phyloP scores from a whole-genome alignment of 2,329 filamentous ascomycete species.

The Aspergillus fructus region DNA sequence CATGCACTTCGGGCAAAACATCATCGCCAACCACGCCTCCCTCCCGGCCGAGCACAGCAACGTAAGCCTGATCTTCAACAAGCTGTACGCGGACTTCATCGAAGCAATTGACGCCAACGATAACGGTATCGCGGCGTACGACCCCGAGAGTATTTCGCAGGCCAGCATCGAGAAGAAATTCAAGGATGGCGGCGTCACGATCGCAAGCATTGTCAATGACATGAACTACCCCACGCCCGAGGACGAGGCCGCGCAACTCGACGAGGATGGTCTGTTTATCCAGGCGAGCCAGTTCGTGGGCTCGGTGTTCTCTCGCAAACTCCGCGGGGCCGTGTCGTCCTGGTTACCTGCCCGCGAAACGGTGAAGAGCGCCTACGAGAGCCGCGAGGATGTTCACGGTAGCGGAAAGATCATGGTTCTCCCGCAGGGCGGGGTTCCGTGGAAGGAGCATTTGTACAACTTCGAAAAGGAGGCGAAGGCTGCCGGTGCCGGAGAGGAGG shows the following conservation, averaged over 20 bases:
- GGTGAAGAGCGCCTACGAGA: conserved; percentile 72
- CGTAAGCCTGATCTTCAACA: conserved; percentile 74
- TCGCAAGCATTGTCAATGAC: conserved; percentile 79
- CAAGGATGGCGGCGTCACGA: conserved; percentile 75
- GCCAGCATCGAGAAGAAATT: conserved; percentile 80
- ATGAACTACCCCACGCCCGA: conserved; percentile 65
- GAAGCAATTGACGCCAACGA: conserved; percentile 97
- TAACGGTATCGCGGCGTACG: conserved; percentile 86
- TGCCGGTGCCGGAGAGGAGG: conserved; percentile 35
- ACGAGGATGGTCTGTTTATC: conserved; percentile 79
- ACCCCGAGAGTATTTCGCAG: conserved; percentile 65
- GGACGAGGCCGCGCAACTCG: conserved; percentile 62
- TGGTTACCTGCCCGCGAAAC: conserved; percentile 87
- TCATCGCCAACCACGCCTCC: conserved; percentile 69
- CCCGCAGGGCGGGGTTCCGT: conserved; percentile 73
- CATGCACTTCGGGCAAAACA: conserved; percentile 86
- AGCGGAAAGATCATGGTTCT: conserved; percentile 80
- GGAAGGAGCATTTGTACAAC: conserved; percentile 94
- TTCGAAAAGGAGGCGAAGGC: conserved; percentile 67
- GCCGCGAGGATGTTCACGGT: conserved; percentile 65
- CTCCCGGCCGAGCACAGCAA: conserved; percentile 63
- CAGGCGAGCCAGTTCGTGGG: conserved; percentile 80
- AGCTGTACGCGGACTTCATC: conserved; percentile 89
- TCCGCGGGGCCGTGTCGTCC: conserved; percentile 70
- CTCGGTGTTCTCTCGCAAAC: conserved; percentile 78